phyloP scores from a whole-genome alignment of 2,329 filamentous ascomycete species.

The Fonsecaea erecta region DNA sequence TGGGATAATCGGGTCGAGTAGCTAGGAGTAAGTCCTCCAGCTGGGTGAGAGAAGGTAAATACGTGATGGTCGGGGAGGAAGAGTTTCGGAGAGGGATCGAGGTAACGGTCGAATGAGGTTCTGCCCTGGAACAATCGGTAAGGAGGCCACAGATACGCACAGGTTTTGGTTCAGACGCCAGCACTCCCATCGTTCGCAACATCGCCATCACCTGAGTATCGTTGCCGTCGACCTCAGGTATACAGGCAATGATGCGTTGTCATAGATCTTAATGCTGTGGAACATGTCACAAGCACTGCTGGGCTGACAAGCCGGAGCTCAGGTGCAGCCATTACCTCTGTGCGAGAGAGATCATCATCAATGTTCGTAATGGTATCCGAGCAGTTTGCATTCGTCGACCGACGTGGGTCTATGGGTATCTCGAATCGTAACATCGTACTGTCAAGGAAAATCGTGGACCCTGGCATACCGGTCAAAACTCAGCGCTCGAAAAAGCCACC shows the following conservation, averaged over 20 bases:
- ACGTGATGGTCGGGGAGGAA: background rate
- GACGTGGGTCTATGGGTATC: constrained; percentile 20
- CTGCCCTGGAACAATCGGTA: background rate
- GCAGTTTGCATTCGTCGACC: constrained; percentile 1
- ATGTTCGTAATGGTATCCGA: background rate
- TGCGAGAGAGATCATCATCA: background rate
- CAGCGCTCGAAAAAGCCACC: constrained; percentile 48
- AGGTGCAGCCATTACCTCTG: background rate
- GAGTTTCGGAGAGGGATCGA: background rate
- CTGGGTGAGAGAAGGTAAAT: background rate
- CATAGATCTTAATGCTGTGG: constrained; percentile 12
- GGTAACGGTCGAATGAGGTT: background rate
- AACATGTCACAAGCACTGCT: constrained; percentile 21
- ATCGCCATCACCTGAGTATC: background rate
- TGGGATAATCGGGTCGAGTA: background rate
- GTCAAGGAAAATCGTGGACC: background rate
- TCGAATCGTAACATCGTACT: constrained; percentile 27
- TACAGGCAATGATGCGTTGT: constrained; percentile 13
- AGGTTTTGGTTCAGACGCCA: background rate
- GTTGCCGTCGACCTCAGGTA: constrained; percentile 6
- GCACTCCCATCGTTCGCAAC: background rate
- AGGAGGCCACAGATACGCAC: background rate
- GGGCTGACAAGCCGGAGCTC: background rate
- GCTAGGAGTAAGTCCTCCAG: background rate
- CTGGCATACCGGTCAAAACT: background rate